Evolutionary conservation across 257 asterid species (phyloP).

Genomic region (Linaria vulgaris): DNA sequence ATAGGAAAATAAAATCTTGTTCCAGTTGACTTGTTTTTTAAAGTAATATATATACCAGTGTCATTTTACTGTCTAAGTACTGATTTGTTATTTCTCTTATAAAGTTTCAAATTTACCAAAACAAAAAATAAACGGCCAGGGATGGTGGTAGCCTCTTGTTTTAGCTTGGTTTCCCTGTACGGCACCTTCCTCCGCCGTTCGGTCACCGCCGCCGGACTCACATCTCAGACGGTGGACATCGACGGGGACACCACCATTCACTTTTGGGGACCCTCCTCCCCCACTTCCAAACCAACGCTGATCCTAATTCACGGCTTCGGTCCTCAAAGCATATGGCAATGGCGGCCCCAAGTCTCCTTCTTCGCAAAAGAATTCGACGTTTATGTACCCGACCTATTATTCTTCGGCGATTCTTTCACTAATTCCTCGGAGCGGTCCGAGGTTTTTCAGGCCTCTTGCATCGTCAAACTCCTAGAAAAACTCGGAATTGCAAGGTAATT

Average conservation of each 20-base stretch:
- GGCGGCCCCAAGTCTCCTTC: slow-evolving; percentile 60
- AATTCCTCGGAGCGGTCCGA: slow-evolving; percentile 54
- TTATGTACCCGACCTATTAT: slow-evolving; percentile 65
- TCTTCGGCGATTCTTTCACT: slow-evolving; percentile 66
- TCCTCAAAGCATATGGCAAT: slow-evolving; percentile 70
- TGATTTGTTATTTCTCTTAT: no score
- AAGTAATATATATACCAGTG: no score
- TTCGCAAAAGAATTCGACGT: slow-evolving; percentile 51
- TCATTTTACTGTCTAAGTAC: no score
- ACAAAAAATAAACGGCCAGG: background rate
- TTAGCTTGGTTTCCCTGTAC: slow-evolving; percentile 53
- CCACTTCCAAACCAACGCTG: slow-evolving; percentile 49
- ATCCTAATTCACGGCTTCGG: slow-evolving; percentile 80
- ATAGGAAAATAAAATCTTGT: no score
- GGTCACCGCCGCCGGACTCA: slow-evolving; percentile 59
- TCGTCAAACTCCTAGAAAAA: slow-evolving; percentile 45
- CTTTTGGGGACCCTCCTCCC: slow-evolving; percentile 63
- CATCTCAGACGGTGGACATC: slow-evolving; percentile 46
- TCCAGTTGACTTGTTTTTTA: no score
- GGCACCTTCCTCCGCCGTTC: slow-evolving; percentile 51
- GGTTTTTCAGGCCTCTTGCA: slow-evolving; percentile 67
- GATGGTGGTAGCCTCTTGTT: slow-evolving; percentile 33
- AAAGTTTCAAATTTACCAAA: no score
- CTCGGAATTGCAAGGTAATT: slow-evolving; percentile 45
- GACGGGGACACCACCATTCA: slow-evolving; percentile 62